Conservation (phyloP, 768 basidiomycete genomes). For the Amanita molliuscula region DNA sequence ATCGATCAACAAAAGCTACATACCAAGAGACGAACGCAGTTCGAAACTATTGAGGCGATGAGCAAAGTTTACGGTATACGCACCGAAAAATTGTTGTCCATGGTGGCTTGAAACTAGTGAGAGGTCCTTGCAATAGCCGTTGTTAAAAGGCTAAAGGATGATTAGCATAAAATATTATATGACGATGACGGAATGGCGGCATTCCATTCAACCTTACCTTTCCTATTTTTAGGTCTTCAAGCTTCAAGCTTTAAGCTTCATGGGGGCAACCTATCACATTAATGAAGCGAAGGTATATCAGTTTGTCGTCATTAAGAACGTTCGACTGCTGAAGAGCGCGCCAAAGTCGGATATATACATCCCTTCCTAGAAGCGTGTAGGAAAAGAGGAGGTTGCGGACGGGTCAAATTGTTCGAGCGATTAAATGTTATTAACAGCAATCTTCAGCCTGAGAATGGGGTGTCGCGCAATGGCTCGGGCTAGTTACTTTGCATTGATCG, state of each 20-base stretch:
- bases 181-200: constrained; percentile 28
- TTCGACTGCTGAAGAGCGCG: background rate
- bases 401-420: no score
- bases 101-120: no score
- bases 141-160: no score
- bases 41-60: no score
- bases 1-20: no score
- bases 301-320: background rate
- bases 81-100: background rate
- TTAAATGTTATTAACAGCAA: no score
- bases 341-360: background rate
- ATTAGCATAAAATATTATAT: constrained; percentile 47
- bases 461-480: no score
- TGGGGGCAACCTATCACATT: background rate
- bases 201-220: background rate
- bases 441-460: no score
- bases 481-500: background rate
- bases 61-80: background rate
- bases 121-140: no score
- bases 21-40: no score
- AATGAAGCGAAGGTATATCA: background rate
- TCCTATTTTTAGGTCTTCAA: background rate
- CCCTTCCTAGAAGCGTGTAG: background rate
- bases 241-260: no score
- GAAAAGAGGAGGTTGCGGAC: background rate